Evolutionary conservation across 441 rosid genomes (phyloP).

Genomic region (Biscutella laevigata): DNA sequence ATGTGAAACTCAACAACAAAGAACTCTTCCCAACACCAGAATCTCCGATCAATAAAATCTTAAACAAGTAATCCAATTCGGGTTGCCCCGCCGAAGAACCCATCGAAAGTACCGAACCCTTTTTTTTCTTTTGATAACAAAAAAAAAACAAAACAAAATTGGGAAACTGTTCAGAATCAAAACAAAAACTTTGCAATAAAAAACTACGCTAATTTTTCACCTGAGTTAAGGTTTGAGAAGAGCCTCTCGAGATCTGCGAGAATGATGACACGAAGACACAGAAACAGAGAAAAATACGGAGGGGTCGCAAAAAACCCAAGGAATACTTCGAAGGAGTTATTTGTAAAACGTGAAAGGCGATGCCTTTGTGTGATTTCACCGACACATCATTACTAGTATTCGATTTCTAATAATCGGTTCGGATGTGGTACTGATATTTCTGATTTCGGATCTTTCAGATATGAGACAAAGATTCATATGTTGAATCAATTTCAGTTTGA

Average conservation of each 20-base stretch:
- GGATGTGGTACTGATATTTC: too few relatives aligned
- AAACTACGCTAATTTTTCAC: slow-evolving; percentile 15
- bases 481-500: too few relatives aligned
- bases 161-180: background rate
- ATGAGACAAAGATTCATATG: too few relatives aligned
- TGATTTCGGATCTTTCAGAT: too few relatives aligned
- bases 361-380: slow-evolving; percentile 9
- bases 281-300: slow-evolving; percentile 4
- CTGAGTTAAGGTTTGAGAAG: background rate
- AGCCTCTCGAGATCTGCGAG: slow-evolving; percentile 22
- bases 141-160: background rate
- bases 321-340: slow-evolving; percentile 6
- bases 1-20: slow-evolving; percentile 59
- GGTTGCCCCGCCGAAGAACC: slow-evolving; percentile 51
- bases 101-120: slow-evolving; percentile 21
- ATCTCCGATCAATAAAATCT: slow-evolving; percentile 53
- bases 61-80: slow-evolving; percentile 62
- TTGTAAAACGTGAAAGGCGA: slow-evolving; percentile 6
- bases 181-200: background rate
- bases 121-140: background rate
- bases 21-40: slow-evolving; percentile 75
- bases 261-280: slow-evolving; percentile 15
- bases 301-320: slow-evolving; percentile 17
- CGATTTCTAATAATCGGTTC: too few relatives aligned
- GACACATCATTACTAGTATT: too few relatives aligned